These are phyloP conservation scores for Hypoxylon sp. DNA, from an alignment of 2,329 filamentous ascomycete genomes.

Conservation along the genomic window DNA sequence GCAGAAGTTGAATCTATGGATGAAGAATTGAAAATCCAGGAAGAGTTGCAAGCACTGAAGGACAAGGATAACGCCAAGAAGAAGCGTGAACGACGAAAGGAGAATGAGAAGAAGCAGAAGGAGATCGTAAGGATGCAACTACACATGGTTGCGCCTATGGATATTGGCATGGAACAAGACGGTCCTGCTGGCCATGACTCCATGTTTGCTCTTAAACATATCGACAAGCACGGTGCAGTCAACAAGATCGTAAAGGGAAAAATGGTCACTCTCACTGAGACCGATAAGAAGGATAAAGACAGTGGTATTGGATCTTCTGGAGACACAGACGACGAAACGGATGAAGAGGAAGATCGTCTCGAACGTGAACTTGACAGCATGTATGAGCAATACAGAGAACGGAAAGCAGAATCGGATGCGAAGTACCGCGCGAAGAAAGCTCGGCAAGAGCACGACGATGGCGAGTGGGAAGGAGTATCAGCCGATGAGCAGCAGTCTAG, in stretches of 20 bases:
- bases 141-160: constrained; percentile 95
- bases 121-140: constrained; percentile 97
- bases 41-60: constrained; percentile 85
- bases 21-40: constrained; percentile 90
- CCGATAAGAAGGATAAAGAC: constrained; percentile 72
- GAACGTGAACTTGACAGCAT: constrained; percentile 88
- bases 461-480: constrained; percentile 93
- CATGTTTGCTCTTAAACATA: constrained; percentile 87
- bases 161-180: constrained; percentile 91
- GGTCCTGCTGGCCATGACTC: constrained; percentile 83
- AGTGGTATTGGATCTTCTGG: constrained; percentile 69
- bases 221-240: constrained; percentile 81
- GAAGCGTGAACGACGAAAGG: constrained; percentile 86
- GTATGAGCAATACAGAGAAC: constrained; percentile 88
- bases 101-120: constrained; percentile 94
- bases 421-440: constrained; percentile 94
- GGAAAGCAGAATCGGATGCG: constrained; percentile 83
- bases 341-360: constrained; percentile 84
- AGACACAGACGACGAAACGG: constrained; percentile 74
- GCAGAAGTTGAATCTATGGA: constrained; percentile 92
- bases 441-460: constrained; percentile 83
- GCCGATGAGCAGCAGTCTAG: constrained; percentile 71
- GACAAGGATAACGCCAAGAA: constrained; percentile 83
- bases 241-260: constrained; percentile 80
- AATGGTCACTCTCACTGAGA: constrained; percentile 78